Conservation (phyloP, 148 eudicot species). For the Spergularia marina region DNA sequence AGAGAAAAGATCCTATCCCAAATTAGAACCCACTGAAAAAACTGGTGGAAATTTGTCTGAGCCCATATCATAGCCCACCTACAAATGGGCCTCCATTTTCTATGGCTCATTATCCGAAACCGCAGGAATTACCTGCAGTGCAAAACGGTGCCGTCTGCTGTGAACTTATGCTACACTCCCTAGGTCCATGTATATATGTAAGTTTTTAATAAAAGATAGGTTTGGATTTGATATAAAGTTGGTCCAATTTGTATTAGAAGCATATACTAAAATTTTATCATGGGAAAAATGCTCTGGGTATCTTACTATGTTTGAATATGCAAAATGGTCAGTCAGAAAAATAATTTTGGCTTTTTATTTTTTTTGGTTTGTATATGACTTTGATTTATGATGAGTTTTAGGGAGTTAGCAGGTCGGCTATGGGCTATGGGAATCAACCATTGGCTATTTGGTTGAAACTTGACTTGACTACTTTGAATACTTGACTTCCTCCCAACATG, state of each 20-base stretch:
- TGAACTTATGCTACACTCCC: not conserved
- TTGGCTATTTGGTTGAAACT: constrained; percentile 15
- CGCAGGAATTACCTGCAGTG: constrained; percentile 28
- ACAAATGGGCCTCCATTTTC: constrained; percentile 22
- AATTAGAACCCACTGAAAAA: constrained; percentile 7
- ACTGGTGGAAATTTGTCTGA: constrained; percentile 14
- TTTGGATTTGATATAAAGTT: constrained; percentile 10
- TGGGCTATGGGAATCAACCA: constrained; percentile 28
- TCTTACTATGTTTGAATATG: constrained; percentile 14
- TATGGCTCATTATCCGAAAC: constrained; percentile 23
- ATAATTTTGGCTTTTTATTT: too few relatives aligned
- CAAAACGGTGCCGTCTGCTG: constrained; percentile 15
- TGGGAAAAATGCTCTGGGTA: not conserved
- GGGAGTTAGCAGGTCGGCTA: constrained; percentile 15
- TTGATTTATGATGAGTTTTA: not conserved
- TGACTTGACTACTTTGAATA: too few relatives aligned
- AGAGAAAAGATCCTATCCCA: constrained; percentile 33
- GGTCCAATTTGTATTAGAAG: not conserved
- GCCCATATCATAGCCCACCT: constrained; percentile 20
- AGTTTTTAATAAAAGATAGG: too few relatives aligned
- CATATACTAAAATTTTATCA: constrained; percentile 8
- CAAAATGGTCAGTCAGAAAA: constrained; percentile 20
- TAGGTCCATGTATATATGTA: not conserved
- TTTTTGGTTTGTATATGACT: too few relatives aligned
- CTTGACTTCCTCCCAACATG: too few relatives aligned